Evolutionary conservation across 2,329 filamentous ascomycete species (phyloP), one percentile per base, ranked within the genome.

Genomic region (Verticillium dahliae): DNA sequence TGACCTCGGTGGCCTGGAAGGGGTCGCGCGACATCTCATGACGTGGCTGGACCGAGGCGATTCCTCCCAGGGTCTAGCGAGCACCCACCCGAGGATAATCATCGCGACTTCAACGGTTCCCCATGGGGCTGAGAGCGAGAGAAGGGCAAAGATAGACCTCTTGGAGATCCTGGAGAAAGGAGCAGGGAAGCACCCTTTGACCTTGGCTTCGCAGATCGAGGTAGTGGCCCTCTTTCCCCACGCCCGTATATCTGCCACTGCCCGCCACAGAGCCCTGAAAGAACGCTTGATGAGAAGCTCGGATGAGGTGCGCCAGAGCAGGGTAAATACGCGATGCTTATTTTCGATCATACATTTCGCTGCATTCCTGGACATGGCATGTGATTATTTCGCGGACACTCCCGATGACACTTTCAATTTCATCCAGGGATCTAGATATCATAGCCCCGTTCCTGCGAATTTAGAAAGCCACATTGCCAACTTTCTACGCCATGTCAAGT

Each of bases 281-380:
- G 55, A 57, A n/a, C 55, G 55, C n/a, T 11, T 57, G 15, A 57
- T 57, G 55, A 37, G 55, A 35, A 33, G 9, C 55, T 57, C 55
- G 33, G 33, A 57, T 35, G 55, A 57, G n/a, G 55, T 57, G 55
- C 55, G 55, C 27, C 55, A 34, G n/a, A 33, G 55, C 34, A 57
- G 55, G 55, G 34, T 57, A 33, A 33, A 57, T 13, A n/a, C 37
- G 4, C 56, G 58, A 7, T 60, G 35, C 56, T 34, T 62, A 9
- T 62, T 62, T 13, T 62, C 18, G n/a, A 56, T 31, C 35, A 58
- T 50, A 31, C n/a, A 62, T 31, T 34, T 60, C 9, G 18, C 58
- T 15, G n/a, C 38, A 11, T 22, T 62, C 55, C 38, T 62, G 1
- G n/a, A 45, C 56, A 13, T 58, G 18, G 10, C 33, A 34, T 22